A percentile compares a stretch with the other conserved stretches of the same genome.
Evolutionary conservation across 768 basidiomycete species (phyloP).

Genomic region (Candolleomyces aberdarensis): DNA sequence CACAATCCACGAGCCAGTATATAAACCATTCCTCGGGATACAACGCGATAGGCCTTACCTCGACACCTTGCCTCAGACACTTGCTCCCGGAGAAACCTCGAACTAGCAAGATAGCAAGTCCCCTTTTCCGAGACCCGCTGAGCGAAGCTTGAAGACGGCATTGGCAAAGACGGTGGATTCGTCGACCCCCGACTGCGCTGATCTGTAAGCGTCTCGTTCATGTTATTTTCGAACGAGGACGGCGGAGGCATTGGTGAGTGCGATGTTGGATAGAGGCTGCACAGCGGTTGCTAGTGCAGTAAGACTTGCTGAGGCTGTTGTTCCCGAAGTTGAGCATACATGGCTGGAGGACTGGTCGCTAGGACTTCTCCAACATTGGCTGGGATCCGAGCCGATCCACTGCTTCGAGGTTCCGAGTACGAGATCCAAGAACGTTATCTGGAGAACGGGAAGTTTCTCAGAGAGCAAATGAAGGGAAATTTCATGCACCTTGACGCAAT

Average conservation of each 20-base stretch:
- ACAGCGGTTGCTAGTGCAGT: not conserved
- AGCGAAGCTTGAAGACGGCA: not conserved
- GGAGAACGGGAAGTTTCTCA: too few relatives aligned
- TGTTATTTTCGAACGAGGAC: constrained; percentile 18
- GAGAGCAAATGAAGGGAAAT: too few relatives aligned
- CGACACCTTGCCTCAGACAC: constrained; percentile 78
- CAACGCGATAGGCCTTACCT: constrained; percentile 39
- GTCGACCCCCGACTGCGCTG: constrained; percentile 21
- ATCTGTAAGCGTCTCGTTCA: constrained; percentile 22
- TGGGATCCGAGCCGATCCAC: too few relatives aligned
- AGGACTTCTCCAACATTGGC: not conserved
- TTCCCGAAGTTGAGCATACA: constrained; percentile 21
- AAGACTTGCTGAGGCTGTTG: constrained; percentile 12
- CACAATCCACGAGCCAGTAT: constrained; percentile 6
- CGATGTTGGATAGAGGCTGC: too few relatives aligned
- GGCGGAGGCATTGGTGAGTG: constrained; percentile 17
- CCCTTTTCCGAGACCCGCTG: constrained; percentile 49
- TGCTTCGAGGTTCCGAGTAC: too few relatives aligned
- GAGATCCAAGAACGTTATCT: too few relatives aligned
- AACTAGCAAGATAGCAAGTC: constrained; percentile 85
- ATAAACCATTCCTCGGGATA: too few relatives aligned
- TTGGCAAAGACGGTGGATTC: constrained; percentile 14
- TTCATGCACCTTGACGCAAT: too few relatives aligned
- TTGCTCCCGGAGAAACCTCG: constrained; percentile 85
- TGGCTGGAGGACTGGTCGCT: constrained; percentile 42